phyloP scores from a whole-genome alignment of 225 moss, liverwort and hornwort genomes.

The Pleurozium schreberi region DNA sequence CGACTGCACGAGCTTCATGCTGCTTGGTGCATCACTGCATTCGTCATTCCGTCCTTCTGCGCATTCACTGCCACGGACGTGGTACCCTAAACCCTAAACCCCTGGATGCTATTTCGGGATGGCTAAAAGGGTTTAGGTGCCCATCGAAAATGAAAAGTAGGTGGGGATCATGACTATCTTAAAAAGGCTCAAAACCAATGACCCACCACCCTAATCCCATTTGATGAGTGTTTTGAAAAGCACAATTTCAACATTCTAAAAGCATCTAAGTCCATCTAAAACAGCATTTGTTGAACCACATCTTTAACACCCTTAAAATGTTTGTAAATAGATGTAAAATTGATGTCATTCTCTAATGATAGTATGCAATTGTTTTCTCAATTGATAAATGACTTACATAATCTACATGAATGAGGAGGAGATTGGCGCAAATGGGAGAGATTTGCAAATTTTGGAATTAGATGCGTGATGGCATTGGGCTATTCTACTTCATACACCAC shows the following conservation, averaged over 20 bases:
- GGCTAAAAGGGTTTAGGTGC: no score
- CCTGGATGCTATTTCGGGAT: no score
- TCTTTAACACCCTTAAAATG: rapidly evolving
- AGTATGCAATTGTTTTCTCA: neutral
- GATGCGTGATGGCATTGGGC: rapidly evolving
- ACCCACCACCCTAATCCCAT: rapidly evolving
- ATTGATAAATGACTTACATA: neutral
- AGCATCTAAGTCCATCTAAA: neutral
- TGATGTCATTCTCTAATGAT: neutral
- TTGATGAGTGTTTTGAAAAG: neutral
- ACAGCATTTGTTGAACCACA: neutral
- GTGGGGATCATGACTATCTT: rapidly evolving
- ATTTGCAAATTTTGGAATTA: rapidly evolving
- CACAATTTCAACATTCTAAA: neutral
- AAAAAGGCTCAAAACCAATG: neutral
- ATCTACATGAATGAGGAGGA: no score
- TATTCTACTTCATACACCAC: neutral
- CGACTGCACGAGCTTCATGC: neutral
- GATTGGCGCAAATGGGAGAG: neutral
- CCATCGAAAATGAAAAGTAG: no score
- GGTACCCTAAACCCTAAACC: neutral
- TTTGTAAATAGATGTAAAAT: neutral
- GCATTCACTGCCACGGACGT: neutral
- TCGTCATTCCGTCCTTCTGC: neutral
- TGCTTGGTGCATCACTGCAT: neutral